A percentile compares a stretch with the other conserved stretches of the same genome.
These are phyloP conservation scores for Cajanus cajan DNA, from an alignment of 306 rosid species.

Conservation along the genomic window DNA sequence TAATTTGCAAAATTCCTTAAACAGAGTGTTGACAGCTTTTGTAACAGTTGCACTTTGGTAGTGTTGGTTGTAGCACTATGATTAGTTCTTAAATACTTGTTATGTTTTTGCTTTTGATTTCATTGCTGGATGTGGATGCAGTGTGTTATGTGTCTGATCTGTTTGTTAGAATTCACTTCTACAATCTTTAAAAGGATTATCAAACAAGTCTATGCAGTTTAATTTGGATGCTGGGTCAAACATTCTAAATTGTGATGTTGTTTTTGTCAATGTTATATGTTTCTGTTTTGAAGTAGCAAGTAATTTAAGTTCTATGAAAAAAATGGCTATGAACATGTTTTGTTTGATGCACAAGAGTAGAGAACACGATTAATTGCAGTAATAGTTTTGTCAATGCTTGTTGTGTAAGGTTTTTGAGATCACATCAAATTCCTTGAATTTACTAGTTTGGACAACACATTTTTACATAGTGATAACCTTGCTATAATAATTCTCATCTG, in stretches of 20 bases:
- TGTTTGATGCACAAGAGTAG: not conserved
- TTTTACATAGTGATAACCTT: not conserved
- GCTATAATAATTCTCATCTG: not conserved
- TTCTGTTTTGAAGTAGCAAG: not conserved
- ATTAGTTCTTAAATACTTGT: not conserved
- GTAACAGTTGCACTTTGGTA: not conserved
- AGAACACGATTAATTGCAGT: not conserved
- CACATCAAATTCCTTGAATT: not conserved
- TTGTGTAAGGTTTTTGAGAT: not conserved
- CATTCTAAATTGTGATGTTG: not conserved
- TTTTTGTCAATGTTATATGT: not conserved
- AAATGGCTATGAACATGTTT: not conserved
- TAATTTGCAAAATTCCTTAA: not conserved
- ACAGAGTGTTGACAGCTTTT: conserved; percentile 5
- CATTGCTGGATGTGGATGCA: not conserved
- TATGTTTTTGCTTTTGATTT: not conserved
- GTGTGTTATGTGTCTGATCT: not conserved
- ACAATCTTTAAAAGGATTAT: not conserved
- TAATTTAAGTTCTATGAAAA: not conserved
- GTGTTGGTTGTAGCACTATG: not conserved
- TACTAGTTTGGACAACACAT: not conserved
- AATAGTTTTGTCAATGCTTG: not conserved
- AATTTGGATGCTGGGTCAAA: not conserved
- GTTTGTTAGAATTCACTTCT: not conserved
- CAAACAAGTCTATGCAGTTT: not conserved